Evolutionary conservation across 2,329 filamentous ascomycete genomes (phyloP), one percentile per base, ranked within the genome.

Genomic region (Fusarium sp.): DNA sequence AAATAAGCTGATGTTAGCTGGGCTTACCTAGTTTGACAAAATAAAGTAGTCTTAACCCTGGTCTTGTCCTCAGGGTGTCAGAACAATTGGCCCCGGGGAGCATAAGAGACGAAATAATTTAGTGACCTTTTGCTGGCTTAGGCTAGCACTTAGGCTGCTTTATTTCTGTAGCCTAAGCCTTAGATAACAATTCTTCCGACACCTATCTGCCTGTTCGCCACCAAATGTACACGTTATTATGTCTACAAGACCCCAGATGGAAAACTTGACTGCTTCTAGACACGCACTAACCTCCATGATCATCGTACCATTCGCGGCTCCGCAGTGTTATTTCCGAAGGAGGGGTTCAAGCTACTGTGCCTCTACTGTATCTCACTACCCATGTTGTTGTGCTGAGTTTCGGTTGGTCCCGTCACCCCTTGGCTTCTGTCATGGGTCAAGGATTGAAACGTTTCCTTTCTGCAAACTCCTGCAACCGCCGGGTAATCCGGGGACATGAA

Each of bases 281-380:
- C 48, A 52, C 3, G 9, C 48, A 61, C 34, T 41, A 41, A 20
- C 37, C 46, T 49, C n/a, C 24, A 22, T 24, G 13, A 41, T 25
- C n/a, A 64, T 64, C 64, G 64, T 56, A 55, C 48, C 62, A 67
- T 53, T 6, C 42, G 55, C 63, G 63, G 63, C 63, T 66, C 63
- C 63, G 63, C 48, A 61, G 29, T 61, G 42, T 48, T 66, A 66
- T 65, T 65, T 52, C 62, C 61, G 53, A 30, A 18, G 12, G 63
- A 32, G 56, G 42, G 41, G 44, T 32, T 37, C 49, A 42, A 53
- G 24, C 49, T 53, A 53, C 49, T 51, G 47, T 24, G 30, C 30
- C 13, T 48, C 27, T 27, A 27, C 27, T 27, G 27, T 27, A 27
- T 27, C 27, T 27, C 7, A 4, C 27, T 32, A 47, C 40, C 54